These are phyloP conservation scores for Metschnikowia drakensbergensis DNA, from an alignment of 805 yeast species.

Conservation along the genomic window DNA sequence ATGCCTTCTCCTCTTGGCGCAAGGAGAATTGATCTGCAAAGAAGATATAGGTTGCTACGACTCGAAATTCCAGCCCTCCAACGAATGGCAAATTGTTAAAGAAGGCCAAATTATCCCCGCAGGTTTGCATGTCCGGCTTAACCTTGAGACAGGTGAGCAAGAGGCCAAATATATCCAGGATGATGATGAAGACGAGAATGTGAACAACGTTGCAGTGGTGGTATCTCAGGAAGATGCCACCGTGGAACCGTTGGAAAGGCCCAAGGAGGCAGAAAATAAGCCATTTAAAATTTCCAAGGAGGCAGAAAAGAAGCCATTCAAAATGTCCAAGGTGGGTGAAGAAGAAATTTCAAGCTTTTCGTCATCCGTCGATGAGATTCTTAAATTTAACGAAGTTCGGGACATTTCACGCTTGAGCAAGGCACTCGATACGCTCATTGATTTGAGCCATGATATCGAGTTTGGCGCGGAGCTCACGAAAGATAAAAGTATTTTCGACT, in stretches of 20 bases:
- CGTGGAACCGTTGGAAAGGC: slow-evolving; percentile 5
- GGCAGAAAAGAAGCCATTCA: neutral
- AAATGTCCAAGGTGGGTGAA: slow-evolving; percentile 9
- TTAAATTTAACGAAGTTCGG: slow-evolving; percentile 9
- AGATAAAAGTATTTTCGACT: slow-evolving; percentile 27
- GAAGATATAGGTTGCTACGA: slow-evolving; percentile 57
- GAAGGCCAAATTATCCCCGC: slow-evolving; percentile 76
- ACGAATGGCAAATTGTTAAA: slow-evolving; percentile 64
- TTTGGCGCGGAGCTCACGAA: slow-evolving; percentile 50
- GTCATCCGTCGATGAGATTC: slow-evolving; percentile 13
- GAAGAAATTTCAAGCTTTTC: slow-evolving; percentile 18
- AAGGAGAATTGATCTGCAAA: slow-evolving; percentile 16
- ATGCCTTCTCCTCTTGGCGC: neutral
- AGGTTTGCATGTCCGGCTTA: slow-evolving; percentile 73
- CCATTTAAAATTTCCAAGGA: neutral
- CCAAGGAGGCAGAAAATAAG: neutral
- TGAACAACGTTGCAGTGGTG: slow-evolving; percentile 11
- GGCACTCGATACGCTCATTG: slow-evolving; percentile 46
- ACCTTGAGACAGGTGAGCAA: slow-evolving; percentile 64
- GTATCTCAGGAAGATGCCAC: slow-evolving; percentile 1
- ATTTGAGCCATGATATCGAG: slow-evolving; percentile 64
- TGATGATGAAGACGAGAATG: slow-evolving; percentile 18
- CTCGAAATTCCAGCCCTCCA: slow-evolving; percentile 54
- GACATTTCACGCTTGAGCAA: slow-evolving; percentile 20
- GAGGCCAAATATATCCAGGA: slow-evolving; percentile 61